A percentile compares a stretch with the other conserved stretches of the same genome.
Conservation (phyloP, 306 rosid genomes). For the Quercus cerris region DNA sequence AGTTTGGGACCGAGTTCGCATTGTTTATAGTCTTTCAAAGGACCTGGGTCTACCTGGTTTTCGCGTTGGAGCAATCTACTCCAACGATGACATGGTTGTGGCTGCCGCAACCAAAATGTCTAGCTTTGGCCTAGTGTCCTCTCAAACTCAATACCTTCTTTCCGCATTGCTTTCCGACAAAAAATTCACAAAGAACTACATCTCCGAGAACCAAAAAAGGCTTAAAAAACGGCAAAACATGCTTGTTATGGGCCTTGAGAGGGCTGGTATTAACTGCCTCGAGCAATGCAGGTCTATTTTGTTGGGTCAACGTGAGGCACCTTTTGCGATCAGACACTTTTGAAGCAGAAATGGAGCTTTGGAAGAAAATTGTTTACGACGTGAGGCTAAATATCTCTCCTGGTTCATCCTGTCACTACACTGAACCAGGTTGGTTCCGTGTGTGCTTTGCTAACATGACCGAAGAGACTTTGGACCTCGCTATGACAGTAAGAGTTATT, state of each 20-base stretch:
- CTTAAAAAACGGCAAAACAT: constrained; percentile 48
- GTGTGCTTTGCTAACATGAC: constrained; percentile 88
- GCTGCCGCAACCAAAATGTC: constrained; percentile 84
- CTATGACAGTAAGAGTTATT: constrained; percentile 17
- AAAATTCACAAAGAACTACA: constrained; percentile 58
- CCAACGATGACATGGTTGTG: constrained; percentile 56
- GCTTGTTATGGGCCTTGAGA: constrained; percentile 50
- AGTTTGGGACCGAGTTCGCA: constrained; percentile 51
- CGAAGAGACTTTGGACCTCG: constrained; percentile 50
- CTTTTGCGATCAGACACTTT: constrained; percentile 57
- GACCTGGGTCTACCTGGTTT: constrained; percentile 91
- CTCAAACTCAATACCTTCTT: constrained; percentile 79
- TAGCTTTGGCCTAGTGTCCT: constrained; percentile 77
- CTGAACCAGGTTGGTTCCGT: constrained; percentile 86
- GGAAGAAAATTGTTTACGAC: constrained; percentile 69
- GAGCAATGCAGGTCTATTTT: constrained; percentile 75
- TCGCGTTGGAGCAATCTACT: constrained; percentile 76
- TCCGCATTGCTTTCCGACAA: constrained; percentile 72
- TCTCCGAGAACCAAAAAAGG: constrained; percentile 59
- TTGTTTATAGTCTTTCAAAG: constrained; percentile 80
- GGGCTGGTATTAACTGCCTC: constrained; percentile 55
- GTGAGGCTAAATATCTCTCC: constrained; percentile 75
- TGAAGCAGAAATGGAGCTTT: constrained; percentile 76
- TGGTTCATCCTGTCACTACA: constrained; percentile 76
- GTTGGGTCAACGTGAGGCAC: constrained; percentile 85